phyloP scores from a whole-genome alignment of 2,329 filamentous ascomycete species.

The Tolypocladium ovalisporum region DNA sequence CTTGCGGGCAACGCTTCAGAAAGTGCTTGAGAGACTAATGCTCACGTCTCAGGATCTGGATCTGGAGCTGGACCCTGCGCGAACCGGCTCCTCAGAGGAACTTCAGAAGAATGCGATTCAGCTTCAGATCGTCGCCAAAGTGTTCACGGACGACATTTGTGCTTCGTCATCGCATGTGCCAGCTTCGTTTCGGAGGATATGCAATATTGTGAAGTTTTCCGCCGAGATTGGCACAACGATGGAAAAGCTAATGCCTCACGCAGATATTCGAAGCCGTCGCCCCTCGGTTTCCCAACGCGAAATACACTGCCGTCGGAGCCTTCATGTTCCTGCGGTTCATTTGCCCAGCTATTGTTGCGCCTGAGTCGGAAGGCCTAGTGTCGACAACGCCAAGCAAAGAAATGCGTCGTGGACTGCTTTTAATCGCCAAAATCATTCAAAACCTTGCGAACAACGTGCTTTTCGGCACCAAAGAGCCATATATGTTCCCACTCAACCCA shows the following conservation, averaged over 20 bases:
- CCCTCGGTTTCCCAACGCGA: conserved; percentile 54
- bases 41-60: conserved; percentile 56
- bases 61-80: conserved; percentile 55
- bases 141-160: conserved; percentile 62
- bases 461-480: conserved; percentile 61
- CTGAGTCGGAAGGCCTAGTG: conserved; percentile 57
- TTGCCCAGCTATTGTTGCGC: conserved; percentile 61
- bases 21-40: conserved; percentile 56
- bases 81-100: conserved; percentile 49
- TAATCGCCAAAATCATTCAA: conserved; percentile 62
- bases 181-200: conserved; percentile 54
- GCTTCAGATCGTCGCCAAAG: conserved; percentile 55
- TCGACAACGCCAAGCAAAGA: conserved; percentile 51
- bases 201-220: conserved; percentile 44
- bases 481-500: conserved; percentile 61
- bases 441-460: conserved; percentile 63
- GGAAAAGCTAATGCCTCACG: background rate
- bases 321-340: conserved; percentile 65
- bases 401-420: conserved; percentile 55
- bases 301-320: conserved; percentile 60
- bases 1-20: conserved; percentile 52
- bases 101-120: conserved; percentile 56
- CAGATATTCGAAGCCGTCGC: conserved; percentile 54
- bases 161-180: conserved; percentile 52
- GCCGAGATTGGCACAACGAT: background rate